A percentile compares a stretch with the other conserved stretches of the same genome.
Conservation (phyloP, 139 green algal genomes). For the Chlamydomonas asymmetrica region DNA sequence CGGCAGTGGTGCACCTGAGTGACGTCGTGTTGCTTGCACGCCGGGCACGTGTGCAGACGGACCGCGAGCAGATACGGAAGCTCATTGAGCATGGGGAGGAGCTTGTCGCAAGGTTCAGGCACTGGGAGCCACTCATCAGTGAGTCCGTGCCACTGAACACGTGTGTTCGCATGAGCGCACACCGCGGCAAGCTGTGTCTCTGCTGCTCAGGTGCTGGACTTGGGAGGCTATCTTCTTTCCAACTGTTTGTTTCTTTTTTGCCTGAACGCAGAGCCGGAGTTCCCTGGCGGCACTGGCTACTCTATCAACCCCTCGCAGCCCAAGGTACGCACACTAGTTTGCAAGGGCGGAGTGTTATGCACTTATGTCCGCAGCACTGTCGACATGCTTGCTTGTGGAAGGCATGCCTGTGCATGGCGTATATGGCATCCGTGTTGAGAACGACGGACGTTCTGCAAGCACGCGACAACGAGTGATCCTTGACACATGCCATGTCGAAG, state of each 20-base stretch:
- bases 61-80: constrained; percentile 40
- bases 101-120: constrained; percentile 45
- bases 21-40: not conserved
- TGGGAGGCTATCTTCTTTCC: no score
- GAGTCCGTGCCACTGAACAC: constrained; percentile 18
- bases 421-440: no score
- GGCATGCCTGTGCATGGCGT: no score
- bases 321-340: no score
- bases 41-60: constrained; percentile 13
- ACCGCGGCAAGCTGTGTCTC: not conserved
- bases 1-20: not conserved
- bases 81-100: constrained; percentile 46
- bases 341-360: no score
- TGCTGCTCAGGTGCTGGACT: no score
- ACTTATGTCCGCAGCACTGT: no score
- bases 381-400: no score
- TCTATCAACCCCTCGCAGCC: constrained; percentile 43
- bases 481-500: no score
- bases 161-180: not conserved
- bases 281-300: constrained; percentile 46
- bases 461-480: no score
- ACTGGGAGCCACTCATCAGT: constrained; percentile 54
- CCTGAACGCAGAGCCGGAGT: constrained; percentile 35
- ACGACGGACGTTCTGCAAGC: no score
- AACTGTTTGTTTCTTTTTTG: no score